Evolutionary conservation across 2,329 filamentous ascomycete genomes (phyloP).

Genomic region (Aciculosporium take): DNA sequence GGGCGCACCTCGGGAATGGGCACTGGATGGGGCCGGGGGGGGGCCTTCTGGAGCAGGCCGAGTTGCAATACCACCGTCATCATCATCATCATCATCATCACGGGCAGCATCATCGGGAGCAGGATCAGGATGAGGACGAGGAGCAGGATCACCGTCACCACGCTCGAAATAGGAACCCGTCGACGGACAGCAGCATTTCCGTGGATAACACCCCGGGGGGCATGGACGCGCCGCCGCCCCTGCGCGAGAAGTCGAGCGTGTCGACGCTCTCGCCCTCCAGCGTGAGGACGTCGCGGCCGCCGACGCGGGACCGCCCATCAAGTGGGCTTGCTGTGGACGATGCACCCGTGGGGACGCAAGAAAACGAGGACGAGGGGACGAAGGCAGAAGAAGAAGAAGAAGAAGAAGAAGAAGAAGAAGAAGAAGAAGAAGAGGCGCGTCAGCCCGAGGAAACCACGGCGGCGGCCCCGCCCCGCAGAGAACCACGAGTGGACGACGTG

Average conservation of each 20-base stretch:
- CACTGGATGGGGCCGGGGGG: constrained; percentile 19
- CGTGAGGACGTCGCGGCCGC: constrained; percentile 38
- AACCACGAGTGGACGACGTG: constrained; percentile 70
- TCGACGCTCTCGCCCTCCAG: constrained; percentile 46
- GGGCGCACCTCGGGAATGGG: constrained; percentile 34
- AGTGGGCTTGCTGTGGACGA: constrained; percentile 25
- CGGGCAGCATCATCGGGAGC: constrained; percentile 17
- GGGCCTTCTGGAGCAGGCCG: constrained; percentile 4
- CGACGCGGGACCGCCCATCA: constrained; percentile 36
- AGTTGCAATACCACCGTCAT: constrained; percentile 7
- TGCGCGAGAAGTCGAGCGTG: constrained; percentile 47
- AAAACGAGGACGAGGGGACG: constrained; percentile 11
- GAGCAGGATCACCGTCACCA: neutral
- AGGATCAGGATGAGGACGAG: neutral
- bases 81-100: constrained; percentile 6
- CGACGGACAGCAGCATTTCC: constrained; percentile 32
- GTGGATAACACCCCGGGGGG: constrained; percentile 24
- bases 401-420: constrained; percentile 21
- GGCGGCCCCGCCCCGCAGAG: constrained; percentile 32
- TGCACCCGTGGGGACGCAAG: constrained; percentile 18
- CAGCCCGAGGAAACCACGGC: no score
- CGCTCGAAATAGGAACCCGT: constrained; percentile 25
- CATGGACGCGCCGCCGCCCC: constrained; percentile 18
- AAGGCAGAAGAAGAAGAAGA: constrained; percentile 15
- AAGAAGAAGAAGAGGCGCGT: constrained; percentile 16